Base-by-base conservation (phyloP, 352 stramenopile genomes). In the Phytophthora fragariaefolia region DNA sequence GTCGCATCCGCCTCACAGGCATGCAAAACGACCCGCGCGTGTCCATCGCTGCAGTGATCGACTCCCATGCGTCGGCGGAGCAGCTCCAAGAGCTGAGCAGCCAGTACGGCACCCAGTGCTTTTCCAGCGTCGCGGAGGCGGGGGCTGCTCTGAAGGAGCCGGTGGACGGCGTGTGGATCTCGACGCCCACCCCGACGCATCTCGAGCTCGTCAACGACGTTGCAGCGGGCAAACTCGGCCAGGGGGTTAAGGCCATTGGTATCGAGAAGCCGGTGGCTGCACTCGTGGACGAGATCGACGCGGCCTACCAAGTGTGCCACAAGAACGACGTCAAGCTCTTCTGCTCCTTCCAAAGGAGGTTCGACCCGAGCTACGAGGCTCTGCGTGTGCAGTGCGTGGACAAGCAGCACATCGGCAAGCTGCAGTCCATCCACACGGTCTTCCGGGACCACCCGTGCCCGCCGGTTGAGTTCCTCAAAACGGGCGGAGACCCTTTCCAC, bases 341-440 rank as follows among this genome's bases (percentile, higher is more conserved):
- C 58, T 98, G 92, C 62, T 96, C 89, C 18, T 98, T 97, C 73
- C 92, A 98, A 73, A 80, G 93, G 17, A 81, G 93, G 22, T 98
- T 97, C 53, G 93, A 98, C 58, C 77, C 80, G n/a, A 96, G 86
- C 36, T 98, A 98, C 68, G 57, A 85, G 38, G 77, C 77, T 8
- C 58, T 90, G 45, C 71, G 81, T 0, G 40, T 54, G 8, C 70
- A 77, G 22, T 85, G 76, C 42, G 77, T 86, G 32, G 79, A 87
- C 28, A 66, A 80, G 26, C 46, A 75, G 38, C 55, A 51, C 17
- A 77, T 96, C 15, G 91, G 91, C 18, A 79, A 80, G 53, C 58
- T 92, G 7, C 83, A 91, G 66, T 91, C 81, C 8, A 89, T 95
- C 55, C 87, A 92, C 53, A 95, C 92, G 4, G 86, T 97, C 32